Conservation (phyloP, 306 rosid genomes). For the Gastrolobium villosum region DNA sequence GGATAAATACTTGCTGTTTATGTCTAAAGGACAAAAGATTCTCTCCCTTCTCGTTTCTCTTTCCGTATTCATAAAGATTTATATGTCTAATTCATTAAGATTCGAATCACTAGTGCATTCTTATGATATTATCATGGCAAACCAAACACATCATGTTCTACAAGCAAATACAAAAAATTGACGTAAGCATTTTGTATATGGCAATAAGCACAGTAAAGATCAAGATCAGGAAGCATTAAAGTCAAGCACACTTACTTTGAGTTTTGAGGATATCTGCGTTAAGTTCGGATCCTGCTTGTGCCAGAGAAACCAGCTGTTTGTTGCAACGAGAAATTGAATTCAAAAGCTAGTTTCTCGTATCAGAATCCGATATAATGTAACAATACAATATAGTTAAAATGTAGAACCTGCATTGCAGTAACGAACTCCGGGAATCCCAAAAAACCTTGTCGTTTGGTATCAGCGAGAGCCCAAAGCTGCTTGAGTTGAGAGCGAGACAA, state of each 20-base stretch:
- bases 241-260: conserved; percentile 60
- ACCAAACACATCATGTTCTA: neutral
- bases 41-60: neutral
- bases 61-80: neutral
- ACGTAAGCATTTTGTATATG: too few relatives aligned
- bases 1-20: neutral
- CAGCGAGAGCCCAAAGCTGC: conserved; percentile 92
- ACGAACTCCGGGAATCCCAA: conserved; percentile 74
- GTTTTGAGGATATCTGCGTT: conserved; percentile 66
- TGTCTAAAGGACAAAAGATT: neutral
- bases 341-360: neutral
- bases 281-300: conserved; percentile 79
- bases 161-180: neutral
- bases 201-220: neutral
- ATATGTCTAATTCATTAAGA: neutral
- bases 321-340: neutral
- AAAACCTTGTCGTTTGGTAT: conserved; percentile 81
- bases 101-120: neutral
- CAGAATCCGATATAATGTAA: neutral
- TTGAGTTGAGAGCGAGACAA: conserved; percentile 87
- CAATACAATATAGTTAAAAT: neutral
- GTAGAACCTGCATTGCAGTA: conserved; percentile 86
- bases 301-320: conserved; percentile 76
- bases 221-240: neutral
- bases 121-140: neutral